phyloP scores from a whole-genome alignment of 2,329 filamentous ascomycete species.

The Cladophialophora chaetospira region DNA sequence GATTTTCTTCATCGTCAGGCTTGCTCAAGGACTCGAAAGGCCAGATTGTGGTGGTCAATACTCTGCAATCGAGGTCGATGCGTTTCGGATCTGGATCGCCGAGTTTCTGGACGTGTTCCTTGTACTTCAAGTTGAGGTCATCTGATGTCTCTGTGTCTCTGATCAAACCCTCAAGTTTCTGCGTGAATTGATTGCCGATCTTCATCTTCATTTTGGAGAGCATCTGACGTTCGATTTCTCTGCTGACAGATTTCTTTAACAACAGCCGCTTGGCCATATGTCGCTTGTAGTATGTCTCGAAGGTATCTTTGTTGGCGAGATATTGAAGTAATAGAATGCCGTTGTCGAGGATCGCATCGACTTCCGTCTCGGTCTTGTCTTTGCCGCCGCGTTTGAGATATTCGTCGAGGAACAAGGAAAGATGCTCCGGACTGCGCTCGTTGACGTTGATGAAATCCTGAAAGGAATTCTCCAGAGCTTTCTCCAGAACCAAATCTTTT shows the following conservation, averaged over 20 bases:
- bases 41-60: constrained; percentile 94
- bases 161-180: constrained; percentile 96
- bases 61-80: constrained; percentile 78
- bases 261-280: constrained; percentile 86
- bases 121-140: constrained; percentile 78
- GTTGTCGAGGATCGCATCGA: constrained; percentile 82
- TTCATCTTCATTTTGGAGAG: constrained; percentile 97
- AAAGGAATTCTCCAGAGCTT: constrained; percentile 82
- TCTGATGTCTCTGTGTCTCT: constrained; percentile 89
- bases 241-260: constrained; percentile 84
- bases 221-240: constrained; percentile 92
- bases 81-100: constrained; percentile 61
- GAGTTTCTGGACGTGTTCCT: constrained; percentile 64
- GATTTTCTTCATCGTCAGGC: constrained; percentile 52
- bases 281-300: constrained; percentile 97
- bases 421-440: constrained; percentile 79
- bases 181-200: constrained; percentile 89
- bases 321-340: constrained; percentile 86
- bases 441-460: constrained; percentile 94
- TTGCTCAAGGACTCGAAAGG: constrained; percentile 81
- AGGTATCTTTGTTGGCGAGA: constrained; percentile 87
- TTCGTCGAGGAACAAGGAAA: constrained; percentile 96
- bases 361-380: constrained; percentile 85
- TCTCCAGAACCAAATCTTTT: constrained; percentile 75
- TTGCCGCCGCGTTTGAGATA: constrained; percentile 92